Evolutionary conservation across 179 eudicot genomes (phyloP), one percentile per base, ranked within the genome.

Genomic region (Amaranthus tricolor): DNA sequence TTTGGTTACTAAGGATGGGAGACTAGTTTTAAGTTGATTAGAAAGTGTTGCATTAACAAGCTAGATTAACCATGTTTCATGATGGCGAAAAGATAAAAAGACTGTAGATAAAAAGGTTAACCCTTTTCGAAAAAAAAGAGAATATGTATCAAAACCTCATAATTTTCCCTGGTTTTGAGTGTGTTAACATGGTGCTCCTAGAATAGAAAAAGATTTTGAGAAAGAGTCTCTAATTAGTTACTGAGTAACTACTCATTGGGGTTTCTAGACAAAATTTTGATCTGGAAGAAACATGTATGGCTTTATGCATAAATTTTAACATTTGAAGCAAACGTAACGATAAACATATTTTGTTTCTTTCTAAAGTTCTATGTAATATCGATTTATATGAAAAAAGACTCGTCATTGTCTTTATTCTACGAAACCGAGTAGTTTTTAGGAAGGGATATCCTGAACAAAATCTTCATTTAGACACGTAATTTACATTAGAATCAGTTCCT

Each of bases 1-100:
- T 78, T 85, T 48, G 84, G 86, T 17, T 85, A 82, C 19, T 85
- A 62, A 85, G 72, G 20, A 60, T 43, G 17, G 45, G 44, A 64
- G 64, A 4, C 24, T 6, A 45, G 12, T 9, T 21, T 45, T 31
- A 21, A 13, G 70, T 74, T 60, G 48, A 17, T 12, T 49, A 44
- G 50, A 51, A 43, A 17, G 31, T 70, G 68, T 40, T 54, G 9
- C 49, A 60, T 60, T 58, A 60, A 73, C 64, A 70, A 4, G n/a
- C 60, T 40, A 8, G 58, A 64, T 45, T 60, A 48, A 13, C 13
- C 58, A 47, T 17, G 70, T 64, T 71, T 55, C 48, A 7, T n/a
- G 31, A 31, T 7, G 66, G 8, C 13, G 24, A 24, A 31, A 56
- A 6, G 9, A 7, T n/a, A n/a, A n/a, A 63, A 43, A 40, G 3